phyloP scores from a whole-genome alignment of 1,284 basidiomycete genomes.

The Pascua guehoae region DNA sequence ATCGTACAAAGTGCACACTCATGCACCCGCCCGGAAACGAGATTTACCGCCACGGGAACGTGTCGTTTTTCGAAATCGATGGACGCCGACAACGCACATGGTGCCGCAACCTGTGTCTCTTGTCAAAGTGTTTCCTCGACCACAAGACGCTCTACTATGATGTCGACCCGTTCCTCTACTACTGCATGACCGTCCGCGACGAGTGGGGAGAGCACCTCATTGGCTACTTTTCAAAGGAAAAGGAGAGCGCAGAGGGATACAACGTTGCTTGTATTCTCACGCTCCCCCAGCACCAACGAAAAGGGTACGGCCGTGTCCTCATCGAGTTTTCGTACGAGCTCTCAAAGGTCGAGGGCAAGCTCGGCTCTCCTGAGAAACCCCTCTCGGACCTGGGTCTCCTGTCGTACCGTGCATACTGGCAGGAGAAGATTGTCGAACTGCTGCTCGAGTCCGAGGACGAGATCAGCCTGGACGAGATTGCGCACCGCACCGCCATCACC shows the following conservation, averaged over 20 bases:
- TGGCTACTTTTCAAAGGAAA: slow-evolving; percentile 99
- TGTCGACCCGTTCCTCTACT: slow-evolving; percentile 98
- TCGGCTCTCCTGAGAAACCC: slow-evolving; percentile 97
- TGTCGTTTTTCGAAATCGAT: slow-evolving; percentile 98
- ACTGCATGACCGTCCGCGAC: slow-evolving; percentile 94
- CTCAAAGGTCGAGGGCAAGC: slow-evolving; percentile 91
- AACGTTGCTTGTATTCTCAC: slow-evolving; percentile 99
- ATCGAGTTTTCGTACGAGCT: slow-evolving; percentile 99
- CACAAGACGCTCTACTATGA: slow-evolving; percentile 99
- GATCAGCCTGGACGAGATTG: slow-evolving; percentile 94
- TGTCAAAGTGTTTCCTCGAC: slow-evolving; percentile 99
- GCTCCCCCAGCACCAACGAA: slow-evolving; percentile 93
- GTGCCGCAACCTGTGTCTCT: slow-evolving; percentile 93
- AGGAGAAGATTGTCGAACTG: slow-evolving; percentile 91
- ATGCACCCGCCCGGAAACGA: slow-evolving; percentile 98
- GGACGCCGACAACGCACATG: slow-evolving; percentile 92
- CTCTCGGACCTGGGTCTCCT: slow-evolving; percentile 90
- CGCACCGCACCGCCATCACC: slow-evolving; percentile 92
- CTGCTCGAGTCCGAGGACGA: slow-evolving; percentile 67
- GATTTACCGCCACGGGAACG: slow-evolving; percentile 94
- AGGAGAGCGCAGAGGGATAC: slow-evolving; percentile 96
- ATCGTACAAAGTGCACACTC: slow-evolving; percentile 86
- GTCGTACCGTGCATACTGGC: slow-evolving; percentile 95
- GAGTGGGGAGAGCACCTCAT: slow-evolving; percentile 88
- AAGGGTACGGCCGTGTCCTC: slow-evolving; percentile 89